Percentiles rank a stretch among this genome's conserved stretches.
Conservation (phyloP, 2,329 filamentous ascomycete species). For the Sphaerulina populicola region DNA sequence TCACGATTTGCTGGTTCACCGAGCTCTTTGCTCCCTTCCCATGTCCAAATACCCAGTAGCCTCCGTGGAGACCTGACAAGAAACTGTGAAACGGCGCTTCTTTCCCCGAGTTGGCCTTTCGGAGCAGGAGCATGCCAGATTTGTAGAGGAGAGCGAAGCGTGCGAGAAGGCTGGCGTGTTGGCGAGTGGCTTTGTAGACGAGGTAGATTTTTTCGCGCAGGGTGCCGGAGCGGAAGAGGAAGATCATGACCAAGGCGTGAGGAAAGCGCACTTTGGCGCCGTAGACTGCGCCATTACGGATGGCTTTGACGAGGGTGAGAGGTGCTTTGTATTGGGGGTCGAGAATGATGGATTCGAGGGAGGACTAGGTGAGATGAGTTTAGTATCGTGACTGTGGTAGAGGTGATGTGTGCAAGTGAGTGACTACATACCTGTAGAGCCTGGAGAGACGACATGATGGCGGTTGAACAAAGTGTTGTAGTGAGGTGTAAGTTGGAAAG, state of each 20-base stretch:
- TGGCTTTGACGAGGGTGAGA: conserved; percentile 78
- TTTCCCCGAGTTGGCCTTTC: conserved; percentile 45
- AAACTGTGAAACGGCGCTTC: conserved; percentile 73
- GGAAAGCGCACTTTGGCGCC: conserved; percentile 96
- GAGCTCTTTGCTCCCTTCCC: conserved; percentile 56
- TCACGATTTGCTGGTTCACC: conserved; percentile 93
- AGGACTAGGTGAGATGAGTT: conserved; percentile 44
- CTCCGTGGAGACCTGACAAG: conserved; percentile 76
- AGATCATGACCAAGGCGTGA: conserved; percentile 95
- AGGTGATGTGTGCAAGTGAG: not conserved
- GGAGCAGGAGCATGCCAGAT: conserved; percentile 64
- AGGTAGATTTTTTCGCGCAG: conserved; percentile 68
- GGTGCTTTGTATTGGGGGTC: conserved; percentile 79
- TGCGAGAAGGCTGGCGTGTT: conserved; percentile 85
- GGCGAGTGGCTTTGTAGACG: conserved; percentile 76
- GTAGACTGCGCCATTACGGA: conserved; percentile 95
- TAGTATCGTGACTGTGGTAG: not conserved
- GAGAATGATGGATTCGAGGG: conserved; percentile 66
- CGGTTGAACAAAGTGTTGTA: not conserved
- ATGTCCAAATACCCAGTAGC: conserved; percentile 87
- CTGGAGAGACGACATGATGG: conserved; percentile 15
- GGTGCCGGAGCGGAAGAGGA: conserved; percentile 83
- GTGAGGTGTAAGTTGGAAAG: no score
- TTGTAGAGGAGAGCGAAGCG: conserved; percentile 92
- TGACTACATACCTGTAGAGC: conserved; percentile 10